Evolutionary conservation across 2,329 filamentous ascomycete genomes (phyloP).

Genomic region (Neofusicoccum ribis): DNA sequence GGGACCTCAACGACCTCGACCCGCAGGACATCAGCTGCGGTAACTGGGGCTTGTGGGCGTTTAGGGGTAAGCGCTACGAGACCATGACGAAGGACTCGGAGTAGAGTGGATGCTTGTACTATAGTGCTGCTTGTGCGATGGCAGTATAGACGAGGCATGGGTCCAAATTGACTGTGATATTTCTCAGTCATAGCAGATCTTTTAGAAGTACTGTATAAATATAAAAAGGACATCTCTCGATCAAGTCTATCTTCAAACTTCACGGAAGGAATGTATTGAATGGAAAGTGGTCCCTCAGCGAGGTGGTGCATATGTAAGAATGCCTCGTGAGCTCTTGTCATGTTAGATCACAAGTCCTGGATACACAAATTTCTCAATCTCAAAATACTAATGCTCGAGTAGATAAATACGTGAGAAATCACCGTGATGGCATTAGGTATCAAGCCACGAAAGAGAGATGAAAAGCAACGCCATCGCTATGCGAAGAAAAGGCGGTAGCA

Average conservation of each 20-base stretch:
- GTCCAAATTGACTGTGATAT: neutral
- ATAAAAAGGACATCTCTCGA: neutral
- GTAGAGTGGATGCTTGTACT: neutral
- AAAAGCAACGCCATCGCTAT: conserved; percentile 8
- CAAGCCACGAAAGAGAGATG: too few relatives aligned
- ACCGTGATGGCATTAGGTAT: too few relatives aligned
- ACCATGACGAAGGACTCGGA: conserved; percentile 55
- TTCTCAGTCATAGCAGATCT: neutral
- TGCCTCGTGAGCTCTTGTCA: too few relatives aligned
- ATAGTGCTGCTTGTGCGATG: neutral
- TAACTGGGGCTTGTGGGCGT: conserved; percentile 97
- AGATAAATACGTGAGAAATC: too few relatives aligned
- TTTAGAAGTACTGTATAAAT: neutral
- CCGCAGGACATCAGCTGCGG: conserved; percentile 92
- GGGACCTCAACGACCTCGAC: conserved; percentile 96
- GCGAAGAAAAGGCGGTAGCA: neutral
- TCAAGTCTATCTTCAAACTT: neutral
- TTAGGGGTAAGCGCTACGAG: conserved; percentile 94
- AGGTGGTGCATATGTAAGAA: too few relatives aligned
- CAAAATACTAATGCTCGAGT: too few relatives aligned
- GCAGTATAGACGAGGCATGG: neutral
- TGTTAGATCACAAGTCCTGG: too few relatives aligned
- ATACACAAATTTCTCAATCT: too few relatives aligned
- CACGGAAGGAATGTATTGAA: too few relatives aligned
- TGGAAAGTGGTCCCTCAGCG: too few relatives aligned